Evolutionary conservation across 768 basidiomycete genomes (phyloP).

Genomic region (Fibroporia radiculosa): DNA sequence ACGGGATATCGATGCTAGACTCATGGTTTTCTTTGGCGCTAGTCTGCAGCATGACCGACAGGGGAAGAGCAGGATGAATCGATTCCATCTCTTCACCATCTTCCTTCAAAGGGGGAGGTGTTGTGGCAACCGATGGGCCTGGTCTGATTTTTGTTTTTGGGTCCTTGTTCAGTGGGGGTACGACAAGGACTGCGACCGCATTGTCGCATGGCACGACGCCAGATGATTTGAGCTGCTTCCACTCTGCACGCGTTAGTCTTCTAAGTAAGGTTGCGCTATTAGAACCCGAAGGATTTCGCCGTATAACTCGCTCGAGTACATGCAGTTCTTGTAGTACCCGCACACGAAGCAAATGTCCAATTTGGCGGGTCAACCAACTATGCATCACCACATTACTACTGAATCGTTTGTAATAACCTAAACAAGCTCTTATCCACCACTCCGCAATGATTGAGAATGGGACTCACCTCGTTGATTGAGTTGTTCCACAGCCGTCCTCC

Average conservation of each 20-base stretch:
- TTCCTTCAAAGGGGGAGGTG: constrained; percentile 6
- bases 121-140: constrained; percentile 8
- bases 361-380: constrained; percentile 43
- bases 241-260: constrained; percentile 58
- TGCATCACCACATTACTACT: constrained; percentile 27
- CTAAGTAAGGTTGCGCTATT: constrained; percentile 38
- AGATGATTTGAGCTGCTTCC: constrained; percentile 37
- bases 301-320: constrained; percentile 41
- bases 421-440: too few relatives aligned
- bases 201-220: constrained; percentile 40
- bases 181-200: constrained; percentile 61
- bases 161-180: constrained; percentile 57
- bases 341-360: constrained; percentile 59
- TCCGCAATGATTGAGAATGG: too few relatives aligned
- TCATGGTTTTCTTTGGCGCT: background rate
- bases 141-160: constrained; percentile 38
- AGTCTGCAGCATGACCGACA: constrained; percentile 22
- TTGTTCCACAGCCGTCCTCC: constrained; percentile 38
- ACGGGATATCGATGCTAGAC: constrained; percentile 13
- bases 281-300: constrained; percentile 19
- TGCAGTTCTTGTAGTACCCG: constrained; percentile 73
- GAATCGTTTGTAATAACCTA: constrained; percentile 11
- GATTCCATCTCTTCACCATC: background rate
- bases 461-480: constrained; percentile 31
- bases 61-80: constrained; percentile 17